Percentiles rank a stretch among this genome's conserved stretches.
These are phyloP conservation scores for Tetrapisispora pingtungensis DNA, from an alignment of 805 yeast genomes.

Conservation along the genomic window DNA sequence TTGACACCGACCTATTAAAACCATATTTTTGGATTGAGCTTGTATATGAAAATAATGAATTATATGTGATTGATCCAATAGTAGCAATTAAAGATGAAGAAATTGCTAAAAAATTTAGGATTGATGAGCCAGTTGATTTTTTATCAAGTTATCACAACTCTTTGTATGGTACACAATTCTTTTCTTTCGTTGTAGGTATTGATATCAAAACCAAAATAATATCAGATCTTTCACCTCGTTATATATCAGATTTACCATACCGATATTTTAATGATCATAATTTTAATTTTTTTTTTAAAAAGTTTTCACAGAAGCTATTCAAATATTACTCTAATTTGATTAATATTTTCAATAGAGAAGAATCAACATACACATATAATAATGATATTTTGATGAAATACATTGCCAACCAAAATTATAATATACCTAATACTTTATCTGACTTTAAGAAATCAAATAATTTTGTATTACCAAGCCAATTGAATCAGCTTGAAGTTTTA, in stretches of 20 bases:
- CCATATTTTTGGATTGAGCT: constrained; percentile 24
- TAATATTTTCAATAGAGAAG: not conserved
- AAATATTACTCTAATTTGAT: not conserved
- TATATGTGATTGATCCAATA: constrained; percentile 20
- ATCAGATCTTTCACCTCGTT: constrained; percentile 19
- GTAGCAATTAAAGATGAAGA: constrained; percentile 11
- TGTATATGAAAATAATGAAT: constrained; percentile 1
- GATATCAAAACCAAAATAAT: constrained; percentile 6
- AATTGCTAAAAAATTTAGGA: constrained; percentile 8
- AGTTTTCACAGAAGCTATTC: constrained; percentile 8
- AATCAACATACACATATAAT: not conserved
- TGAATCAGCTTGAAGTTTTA: constrained; percentile 11
- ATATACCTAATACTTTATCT: constrained; percentile 8
- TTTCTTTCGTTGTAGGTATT: constrained; percentile 12
- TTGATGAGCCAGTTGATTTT: constrained; percentile 6
- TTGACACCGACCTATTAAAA: constrained; percentile 19
- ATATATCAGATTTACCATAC: constrained; percentile 12
- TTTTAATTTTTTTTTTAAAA: constrained; percentile 3
- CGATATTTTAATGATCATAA: constrained; percentile 9
- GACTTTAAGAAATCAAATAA: constrained; percentile 12
- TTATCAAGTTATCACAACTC: constrained; percentile 5
- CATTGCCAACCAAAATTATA: constrained; percentile 9
- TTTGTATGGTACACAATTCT: constrained; percentile 8
- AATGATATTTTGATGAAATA: constrained; percentile 1
- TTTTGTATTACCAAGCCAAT: constrained; percentile 8